Conservation (phyloP, 2,329 filamentous ascomycete species). For the Cytospora piceicola region DNA sequence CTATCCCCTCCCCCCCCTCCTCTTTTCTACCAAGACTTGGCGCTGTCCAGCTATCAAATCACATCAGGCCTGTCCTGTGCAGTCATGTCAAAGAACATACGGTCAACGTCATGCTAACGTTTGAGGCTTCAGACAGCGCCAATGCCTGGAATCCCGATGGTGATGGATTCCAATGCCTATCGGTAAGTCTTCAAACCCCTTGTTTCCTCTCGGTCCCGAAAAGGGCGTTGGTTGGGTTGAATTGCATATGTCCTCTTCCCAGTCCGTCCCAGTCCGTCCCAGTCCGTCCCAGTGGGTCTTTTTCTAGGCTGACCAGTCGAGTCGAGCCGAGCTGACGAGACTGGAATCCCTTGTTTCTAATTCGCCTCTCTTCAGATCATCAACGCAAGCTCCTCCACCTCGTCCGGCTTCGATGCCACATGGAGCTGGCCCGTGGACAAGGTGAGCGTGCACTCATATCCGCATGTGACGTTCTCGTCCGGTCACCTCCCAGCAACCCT, state of each 20-base stretch:
- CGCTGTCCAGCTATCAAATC: background rate
- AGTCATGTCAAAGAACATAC: background rate
- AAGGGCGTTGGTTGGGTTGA: too few relatives aligned
- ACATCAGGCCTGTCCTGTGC: too few relatives aligned
- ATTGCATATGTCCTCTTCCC: background rate
- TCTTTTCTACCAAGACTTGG: background rate
- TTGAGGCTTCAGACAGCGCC: conserved; percentile 34
- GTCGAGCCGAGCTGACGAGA: background rate
- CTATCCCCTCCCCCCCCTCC: too few relatives aligned
- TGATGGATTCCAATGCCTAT: conserved; percentile 39
- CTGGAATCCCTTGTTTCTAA: background rate
- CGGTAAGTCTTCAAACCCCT: conserved; percentile 33
- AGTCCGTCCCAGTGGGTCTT: too few relatives aligned
- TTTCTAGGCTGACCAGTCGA: conserved; percentile 1
- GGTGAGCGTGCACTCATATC: conserved; percentile 40
- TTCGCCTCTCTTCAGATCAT: conserved; percentile 14
- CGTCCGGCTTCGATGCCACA: conserved; percentile 38
- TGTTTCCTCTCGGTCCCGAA: background rate
- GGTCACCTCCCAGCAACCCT: conserved; percentile 36
- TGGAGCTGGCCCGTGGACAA: conserved; percentile 39
- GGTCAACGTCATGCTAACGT: conserved; percentile 15
- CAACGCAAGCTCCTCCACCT: conserved; percentile 24
- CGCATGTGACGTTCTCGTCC: conserved; percentile 40
- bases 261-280: too few relatives aligned
- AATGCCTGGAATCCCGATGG: conserved; percentile 40